Evolutionary conservation across 1,284 basidiomycete genomes (phyloP).

Genomic region (Austroboletus niveus): DNA sequence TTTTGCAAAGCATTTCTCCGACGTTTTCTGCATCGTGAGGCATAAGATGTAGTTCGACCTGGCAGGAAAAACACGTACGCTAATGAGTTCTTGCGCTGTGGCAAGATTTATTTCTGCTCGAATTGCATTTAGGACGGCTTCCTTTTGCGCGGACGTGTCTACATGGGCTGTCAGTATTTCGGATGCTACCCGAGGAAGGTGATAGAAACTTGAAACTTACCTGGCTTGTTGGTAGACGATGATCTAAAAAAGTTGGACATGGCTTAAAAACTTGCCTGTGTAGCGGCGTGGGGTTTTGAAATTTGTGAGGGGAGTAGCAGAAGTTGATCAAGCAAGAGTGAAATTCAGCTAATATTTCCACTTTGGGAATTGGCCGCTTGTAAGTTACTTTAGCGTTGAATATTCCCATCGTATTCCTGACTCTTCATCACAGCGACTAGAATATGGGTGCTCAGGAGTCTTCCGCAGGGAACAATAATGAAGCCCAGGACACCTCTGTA

Average conservation of each 20-base stretch:
- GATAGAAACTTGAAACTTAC: conserved; percentile 20
- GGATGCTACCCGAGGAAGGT: background rate
- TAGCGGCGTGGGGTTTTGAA: background rate
- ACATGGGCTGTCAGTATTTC: background rate
- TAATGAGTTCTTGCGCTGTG: conserved; percentile 81
- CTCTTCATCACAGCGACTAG: background rate
- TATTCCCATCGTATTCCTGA: no score
- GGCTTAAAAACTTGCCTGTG: conserved; percentile 7
- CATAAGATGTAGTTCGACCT: background rate
- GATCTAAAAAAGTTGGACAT: conserved; percentile 55
- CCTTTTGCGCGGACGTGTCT: conserved; percentile 64
- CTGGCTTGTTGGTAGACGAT: conserved; percentile 33
- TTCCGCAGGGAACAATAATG: conserved; percentile 36
- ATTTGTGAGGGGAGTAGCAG: background rate
- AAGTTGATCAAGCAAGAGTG: no score
- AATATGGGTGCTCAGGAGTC: conserved; percentile 74
- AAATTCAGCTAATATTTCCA: no score
- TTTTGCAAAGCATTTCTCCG: conserved; percentile 74
- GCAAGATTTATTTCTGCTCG: conserved; percentile 69
- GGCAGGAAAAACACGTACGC: conserved; percentile 40
- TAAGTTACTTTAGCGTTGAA: no score
- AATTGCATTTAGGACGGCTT: conserved; percentile 69
- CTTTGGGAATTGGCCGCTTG: no score
- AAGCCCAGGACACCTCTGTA: conserved; percentile 28
- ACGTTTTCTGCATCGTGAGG: conserved; percentile 55